Evolutionary conservation across 768 basidiomycete genomes (phyloP), one percentile per base, ranked within the genome.

Genomic region (Phaffia australis): DNA sequence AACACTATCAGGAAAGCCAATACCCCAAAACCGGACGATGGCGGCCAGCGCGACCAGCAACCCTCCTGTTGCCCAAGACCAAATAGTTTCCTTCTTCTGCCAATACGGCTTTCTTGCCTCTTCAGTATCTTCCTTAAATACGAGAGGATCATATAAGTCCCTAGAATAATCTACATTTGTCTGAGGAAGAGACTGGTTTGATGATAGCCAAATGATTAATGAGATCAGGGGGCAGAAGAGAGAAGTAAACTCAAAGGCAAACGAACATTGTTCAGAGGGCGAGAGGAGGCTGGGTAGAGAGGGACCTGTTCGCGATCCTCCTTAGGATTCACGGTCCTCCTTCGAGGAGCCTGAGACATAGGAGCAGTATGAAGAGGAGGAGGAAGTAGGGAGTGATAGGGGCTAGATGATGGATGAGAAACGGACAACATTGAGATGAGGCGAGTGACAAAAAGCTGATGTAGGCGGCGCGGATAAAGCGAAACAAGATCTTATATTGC

Each of bases 1-100:
- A n/a, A 75, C 75, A 25, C 65, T 60, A n/a, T 64, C 56, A 0
- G 75, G 75, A 48, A 71, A 70, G 69, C 71, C 65, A 66, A 75
- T 75, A n/a, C 69, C 69, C 25, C 62, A 70, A 63, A 74, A 74
- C 35, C 75, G 56, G 35, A 74, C 59, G 0, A 69, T 69, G 32
- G 67, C 70, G 9, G 68, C 61, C 2, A 65, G 32, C 15, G 56
- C 19, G 23, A 69, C 55, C 23, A 72, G 66, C 9, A 57, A 49
- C 0, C 25, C 65, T 51, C 51, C 64, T 27, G 70, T 68, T 16
- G 57, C 46, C 59, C 69, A 65, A 21, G 62, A 64, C 50, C 63
- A 30, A 46, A 49, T 11, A 25, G 56, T 64, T 51, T 69, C 67
- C 50, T 60, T 64, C 29, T 52, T 50, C 9, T 57, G 42, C 66